Evolutionary conservation across 495 filamentous ascomycete genomes (phyloP).

Genomic region (Aspergillus avenaceus): DNA sequence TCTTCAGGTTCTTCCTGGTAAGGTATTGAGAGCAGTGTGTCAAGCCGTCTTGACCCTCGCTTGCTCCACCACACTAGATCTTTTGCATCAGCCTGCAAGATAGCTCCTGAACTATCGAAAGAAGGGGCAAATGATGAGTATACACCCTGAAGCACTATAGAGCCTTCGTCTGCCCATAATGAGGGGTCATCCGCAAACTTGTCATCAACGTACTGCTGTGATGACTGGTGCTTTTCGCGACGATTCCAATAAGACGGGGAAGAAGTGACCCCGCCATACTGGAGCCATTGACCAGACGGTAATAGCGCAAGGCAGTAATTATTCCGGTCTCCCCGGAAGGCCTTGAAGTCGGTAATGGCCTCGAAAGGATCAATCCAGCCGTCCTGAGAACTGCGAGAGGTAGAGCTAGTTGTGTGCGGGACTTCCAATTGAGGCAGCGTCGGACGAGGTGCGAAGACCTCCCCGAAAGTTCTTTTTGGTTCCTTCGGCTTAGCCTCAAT

Average conservation of each 20-base stretch:
- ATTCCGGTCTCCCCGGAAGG: constrained; percentile 35
- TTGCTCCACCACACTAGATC: constrained; percentile 85
- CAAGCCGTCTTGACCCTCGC: constrained; percentile 58
- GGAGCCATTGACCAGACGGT: constrained; percentile 40
- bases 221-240: constrained; percentile 30
- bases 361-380: constrained; percentile 44
- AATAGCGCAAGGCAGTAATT: constrained; percentile 39
- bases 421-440: constrained; percentile 64
- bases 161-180: constrained; percentile 31
- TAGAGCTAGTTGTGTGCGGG: constrained; percentile 42
- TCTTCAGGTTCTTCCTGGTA: constrained; percentile 36
- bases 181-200: constrained; percentile 27
- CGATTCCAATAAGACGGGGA: constrained; percentile 41
- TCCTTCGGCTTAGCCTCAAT: constrained; percentile 30
- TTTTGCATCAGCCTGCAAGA: constrained; percentile 66
- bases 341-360: constrained; percentile 29
- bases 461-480: constrained; percentile 65
- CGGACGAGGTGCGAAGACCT: constrained; percentile 72
- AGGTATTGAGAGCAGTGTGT: constrained; percentile 45
- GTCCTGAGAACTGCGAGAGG: constrained; percentile 20
- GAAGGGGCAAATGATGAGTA: constrained; percentile 87
- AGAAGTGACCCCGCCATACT: constrained; percentile 40
- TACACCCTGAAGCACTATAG: constrained; percentile 68
- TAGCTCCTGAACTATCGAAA: constrained; percentile 71
- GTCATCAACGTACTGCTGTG: constrained; percentile 16